phyloP scores from a whole-genome alignment of 2,329 filamentous ascomycete species.

The Colletotrichum shisoi region DNA sequence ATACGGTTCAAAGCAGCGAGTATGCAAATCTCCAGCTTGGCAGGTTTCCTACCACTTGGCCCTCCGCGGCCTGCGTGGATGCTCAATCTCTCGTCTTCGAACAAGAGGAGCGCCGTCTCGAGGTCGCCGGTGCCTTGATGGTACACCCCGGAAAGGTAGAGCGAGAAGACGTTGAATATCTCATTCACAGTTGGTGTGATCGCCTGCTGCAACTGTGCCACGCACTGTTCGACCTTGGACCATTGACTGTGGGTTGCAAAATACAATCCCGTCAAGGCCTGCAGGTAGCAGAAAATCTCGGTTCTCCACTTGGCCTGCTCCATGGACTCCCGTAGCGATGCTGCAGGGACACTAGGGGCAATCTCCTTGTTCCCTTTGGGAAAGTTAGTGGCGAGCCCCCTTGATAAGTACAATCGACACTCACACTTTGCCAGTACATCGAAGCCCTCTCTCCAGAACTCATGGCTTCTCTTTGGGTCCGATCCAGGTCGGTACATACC shows the following conservation, averaged over 20 bases:
- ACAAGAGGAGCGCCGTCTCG: constrained; percentile 71
- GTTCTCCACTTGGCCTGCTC: constrained; percentile 69
- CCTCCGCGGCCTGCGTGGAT: constrained; percentile 55
- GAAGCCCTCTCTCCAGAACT: constrained; percentile 55
- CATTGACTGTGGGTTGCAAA: constrained; percentile 76
- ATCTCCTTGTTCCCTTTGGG: constrained; percentile 40
- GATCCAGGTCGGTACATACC: constrained; percentile 51
- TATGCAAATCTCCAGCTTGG: constrained; percentile 70
- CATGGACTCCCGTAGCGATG: constrained; percentile 66
- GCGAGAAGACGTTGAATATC: constrained; percentile 61
- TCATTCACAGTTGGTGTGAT: constrained; percentile 37
- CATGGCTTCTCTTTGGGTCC: constrained; percentile 41
- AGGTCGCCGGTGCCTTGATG: constrained; percentile 80
- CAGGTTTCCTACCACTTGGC: constrained; percentile 55
- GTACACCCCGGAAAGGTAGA: constrained; percentile 79
- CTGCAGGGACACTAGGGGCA: constrained; percentile 51
- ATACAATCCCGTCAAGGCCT: constrained; percentile 74
- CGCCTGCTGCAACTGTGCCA: constrained; percentile 60
- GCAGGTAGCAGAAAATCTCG: constrained; percentile 72
- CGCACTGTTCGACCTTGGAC: constrained; percentile 66
- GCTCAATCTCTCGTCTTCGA: constrained; percentile 67
- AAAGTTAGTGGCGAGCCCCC: constrained; percentile 1
- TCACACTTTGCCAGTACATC: constrained; percentile 59
- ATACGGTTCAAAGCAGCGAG: constrained; percentile 73
- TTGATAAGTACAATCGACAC: constrained; percentile 9